phyloP scores from a whole-genome alignment of 345 rosid genomes.

The Melastoma malabathricum region DNA sequence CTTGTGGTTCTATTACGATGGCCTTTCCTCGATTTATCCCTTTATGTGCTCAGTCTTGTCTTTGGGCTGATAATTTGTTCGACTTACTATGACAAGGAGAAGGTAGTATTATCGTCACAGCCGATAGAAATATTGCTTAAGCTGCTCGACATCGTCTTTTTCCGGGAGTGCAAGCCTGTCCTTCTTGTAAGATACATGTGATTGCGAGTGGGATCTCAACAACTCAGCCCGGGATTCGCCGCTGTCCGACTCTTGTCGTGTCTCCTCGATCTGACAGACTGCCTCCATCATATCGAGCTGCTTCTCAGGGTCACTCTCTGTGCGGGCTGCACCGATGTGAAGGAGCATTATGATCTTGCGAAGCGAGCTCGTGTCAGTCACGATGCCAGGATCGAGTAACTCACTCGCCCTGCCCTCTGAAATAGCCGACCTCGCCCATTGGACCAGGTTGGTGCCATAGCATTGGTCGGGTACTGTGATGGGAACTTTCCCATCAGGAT shows the following conservation, averaged over 20 bases:
- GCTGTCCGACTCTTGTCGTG: constrained; percentile 17
- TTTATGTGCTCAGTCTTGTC: too few species aligned
- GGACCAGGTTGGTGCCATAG: constrained; percentile 36
- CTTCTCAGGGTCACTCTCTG: constrained; percentile 24
- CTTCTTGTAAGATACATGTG: constrained; percentile 17
- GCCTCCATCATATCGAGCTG: constrained; percentile 48
- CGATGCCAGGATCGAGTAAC: constrained; percentile 54
- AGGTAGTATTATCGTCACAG: background rate
- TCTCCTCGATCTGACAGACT: constrained; percentile 27
- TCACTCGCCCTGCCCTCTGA: constrained; percentile 34
- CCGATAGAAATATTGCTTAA: background rate
- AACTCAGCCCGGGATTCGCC: constrained; percentile 11
- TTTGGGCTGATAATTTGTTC: too few species aligned
- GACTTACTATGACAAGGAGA: constrained; percentile 1
- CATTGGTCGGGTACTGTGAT: constrained; percentile 35
- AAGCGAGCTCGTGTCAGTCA: constrained; percentile 11
- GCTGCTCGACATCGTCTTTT: background rate
- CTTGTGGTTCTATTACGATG: too few species aligned
- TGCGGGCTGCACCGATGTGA: constrained; percentile 42
- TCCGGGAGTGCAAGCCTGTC: constrained; percentile 7
- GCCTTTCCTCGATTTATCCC: too few species aligned
- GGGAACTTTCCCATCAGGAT: constrained; percentile 61
- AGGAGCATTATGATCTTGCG: constrained; percentile 37
- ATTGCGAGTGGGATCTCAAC: background rate
- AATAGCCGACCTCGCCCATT: constrained; percentile 35